phyloP scores from a whole-genome alignment of 441 rosid species.

The Bocquillonia castaneifolia region DNA sequence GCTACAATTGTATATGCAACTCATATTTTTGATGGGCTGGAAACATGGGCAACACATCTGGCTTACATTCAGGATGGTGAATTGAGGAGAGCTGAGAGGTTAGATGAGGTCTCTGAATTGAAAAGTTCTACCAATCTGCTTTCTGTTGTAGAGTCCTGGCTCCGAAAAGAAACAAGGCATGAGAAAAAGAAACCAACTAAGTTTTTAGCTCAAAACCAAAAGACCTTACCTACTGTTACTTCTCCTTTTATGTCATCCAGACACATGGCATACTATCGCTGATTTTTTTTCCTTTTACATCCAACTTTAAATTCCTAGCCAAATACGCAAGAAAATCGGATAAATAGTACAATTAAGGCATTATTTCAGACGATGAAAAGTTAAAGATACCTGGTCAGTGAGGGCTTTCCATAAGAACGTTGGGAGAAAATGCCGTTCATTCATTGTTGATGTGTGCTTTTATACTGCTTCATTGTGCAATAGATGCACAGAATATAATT shows the following conservation, averaged over 20 bases:
- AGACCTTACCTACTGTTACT: conserved; percentile 37
- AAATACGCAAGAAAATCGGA: neutral
- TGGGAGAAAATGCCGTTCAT: neutral
- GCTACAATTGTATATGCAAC: conserved; percentile 90
- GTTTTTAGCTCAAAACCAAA: conserved; percentile 34
- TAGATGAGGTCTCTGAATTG: conserved; percentile 55
- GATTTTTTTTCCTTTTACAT: conserved; percentile 20
- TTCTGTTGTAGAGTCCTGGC: conserved; percentile 84
- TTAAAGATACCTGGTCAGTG: neutral
- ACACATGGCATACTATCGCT: conserved; percentile 93
- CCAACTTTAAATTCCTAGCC: neutral
- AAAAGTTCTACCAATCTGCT: conserved; percentile 64
- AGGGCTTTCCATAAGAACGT: neutral
- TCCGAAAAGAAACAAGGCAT: conserved; percentile 63
- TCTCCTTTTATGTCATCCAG: conserved; percentile 84
- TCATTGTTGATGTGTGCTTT: neutral
- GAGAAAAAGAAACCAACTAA: conserved; percentile 52
- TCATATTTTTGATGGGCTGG: conserved; percentile 86
- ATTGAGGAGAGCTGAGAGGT: conserved; percentile 49
- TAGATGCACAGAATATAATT: neutral
- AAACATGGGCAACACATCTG: conserved; percentile 83
- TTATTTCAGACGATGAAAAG: neutral
- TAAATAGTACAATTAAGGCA: neutral
- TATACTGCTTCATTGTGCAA: neutral
- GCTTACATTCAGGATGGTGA: conserved; percentile 84